These are phyloP conservation scores for Echeveria elegans DNA, from an alignment of 164 flowering plant genomes.

Conservation along the genomic window DNA sequence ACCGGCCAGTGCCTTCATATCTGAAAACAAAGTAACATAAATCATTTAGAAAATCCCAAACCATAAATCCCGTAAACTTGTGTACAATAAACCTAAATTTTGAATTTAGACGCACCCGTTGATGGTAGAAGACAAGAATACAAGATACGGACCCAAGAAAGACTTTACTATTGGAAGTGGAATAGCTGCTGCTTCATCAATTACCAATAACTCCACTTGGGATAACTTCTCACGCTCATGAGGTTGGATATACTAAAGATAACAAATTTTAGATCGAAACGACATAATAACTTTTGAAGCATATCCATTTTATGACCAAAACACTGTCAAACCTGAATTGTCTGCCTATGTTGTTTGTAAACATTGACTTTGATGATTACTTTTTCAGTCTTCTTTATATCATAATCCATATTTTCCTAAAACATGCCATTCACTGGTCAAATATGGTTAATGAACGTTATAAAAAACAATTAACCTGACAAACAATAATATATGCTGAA, in stretches of 20 bases:
- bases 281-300: neutral
- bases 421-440: slow-evolving; percentile 5
- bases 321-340: slow-evolving; percentile 61
- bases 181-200: slow-evolving; percentile 99
- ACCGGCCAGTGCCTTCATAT: slow-evolving; percentile 99
- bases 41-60: neutral
- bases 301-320: neutral
- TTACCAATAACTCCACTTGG: slow-evolving; percentile 86
- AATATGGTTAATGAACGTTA: neutral
- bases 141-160: slow-evolving; percentile 86
- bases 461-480: neutral
- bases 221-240: slow-evolving; percentile 89
- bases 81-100: neutral
- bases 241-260: slow-evolving; percentile 76
- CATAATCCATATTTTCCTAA: slow-evolving; percentile 83
- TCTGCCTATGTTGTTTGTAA: slow-evolving; percentile 85
- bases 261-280: neutral
- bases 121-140: slow-evolving; percentile 92
- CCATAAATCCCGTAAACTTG: neutral
- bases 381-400: slow-evolving; percentile 74
- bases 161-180: slow-evolving; percentile 88
- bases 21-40: slow-evolving; percentile 18
- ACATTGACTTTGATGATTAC: slow-evolving; percentile 68
- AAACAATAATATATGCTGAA: neutral
- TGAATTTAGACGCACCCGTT: slow-evolving; percentile 55